phyloP scores from a whole-genome alignment of 352 stramenopile species.

The Blastocystis sp. region DNA sequence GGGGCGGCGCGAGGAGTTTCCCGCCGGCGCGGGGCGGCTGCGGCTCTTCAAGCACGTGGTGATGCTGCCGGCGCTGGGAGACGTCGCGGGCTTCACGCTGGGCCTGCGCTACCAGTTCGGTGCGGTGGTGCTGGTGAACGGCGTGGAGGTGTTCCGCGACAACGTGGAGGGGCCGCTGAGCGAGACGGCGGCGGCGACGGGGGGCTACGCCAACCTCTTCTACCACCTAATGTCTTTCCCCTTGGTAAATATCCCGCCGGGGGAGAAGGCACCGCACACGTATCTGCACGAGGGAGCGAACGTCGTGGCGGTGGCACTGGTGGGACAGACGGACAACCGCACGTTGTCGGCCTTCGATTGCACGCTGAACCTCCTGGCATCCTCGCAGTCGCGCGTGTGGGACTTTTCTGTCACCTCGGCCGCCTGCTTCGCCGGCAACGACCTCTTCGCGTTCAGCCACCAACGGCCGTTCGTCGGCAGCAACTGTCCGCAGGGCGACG shows the following conservation, averaged over 20 bases:
- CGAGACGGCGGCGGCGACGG: neutral
- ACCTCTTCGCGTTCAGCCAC: neutral
- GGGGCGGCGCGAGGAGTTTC: neutral
- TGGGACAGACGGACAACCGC: neutral
- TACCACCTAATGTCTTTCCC: slow-evolving; percentile 5
- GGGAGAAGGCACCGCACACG: neutral
- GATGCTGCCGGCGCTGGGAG: neutral
- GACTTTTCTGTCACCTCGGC: neutral
- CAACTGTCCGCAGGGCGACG: neutral
- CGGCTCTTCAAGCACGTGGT: neutral
- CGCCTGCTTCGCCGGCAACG: neutral
- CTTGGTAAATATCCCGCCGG: neutral
- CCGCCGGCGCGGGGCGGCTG: neutral
- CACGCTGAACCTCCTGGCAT: neutral
- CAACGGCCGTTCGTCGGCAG: neutral
- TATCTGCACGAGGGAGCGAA: neutral
- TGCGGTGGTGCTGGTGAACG: neutral
- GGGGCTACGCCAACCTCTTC: neutral
- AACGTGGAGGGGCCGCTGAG: neutral
- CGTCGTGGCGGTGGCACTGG: neutral
- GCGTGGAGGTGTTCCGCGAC: neutral
- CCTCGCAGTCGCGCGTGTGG: neutral
- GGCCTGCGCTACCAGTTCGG: neutral
- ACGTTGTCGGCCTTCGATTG: neutral
- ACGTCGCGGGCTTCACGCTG: neutral